Base-by-base conservation (phyloP, 768 basidiomycete genomes). In the Pleurotus tuoliensis region DNA sequence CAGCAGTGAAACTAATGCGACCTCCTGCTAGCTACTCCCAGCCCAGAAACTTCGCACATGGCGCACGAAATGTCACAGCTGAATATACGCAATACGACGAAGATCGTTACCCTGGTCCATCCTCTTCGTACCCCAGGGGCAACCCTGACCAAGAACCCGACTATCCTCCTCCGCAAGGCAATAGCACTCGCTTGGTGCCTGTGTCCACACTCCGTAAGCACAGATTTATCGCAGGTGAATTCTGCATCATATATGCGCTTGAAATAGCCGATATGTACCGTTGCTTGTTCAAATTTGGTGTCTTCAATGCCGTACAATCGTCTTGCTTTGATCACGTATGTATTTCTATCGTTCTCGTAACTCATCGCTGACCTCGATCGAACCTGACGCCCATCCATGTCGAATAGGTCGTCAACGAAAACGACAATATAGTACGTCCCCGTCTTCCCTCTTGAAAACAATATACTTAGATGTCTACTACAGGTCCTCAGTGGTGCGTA, bases 231-330 rank as follows among this genome's bases (percentile, higher is more conserved):
- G 12, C 9, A 20, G 9, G 6, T 16, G 30, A n/a, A 24, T 57
- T 41, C 27, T 37, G 51, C 50, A 25, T 48, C 58, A 57, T 47
- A 59, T 58, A 37, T n/a, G 59, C 39, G 27, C 58, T 13, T 45
- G 20, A n/a, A 45, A 7, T 61, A 96, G 95, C 92, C 50, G 90
- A 94, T 64, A 77, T 85, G 13, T 94, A 88, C 69, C 83, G 90
- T 13, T 74, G 79, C 0, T 73, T 93, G 1, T 97, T 95, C 81
- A 90, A 89, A 64, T 97, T 95, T 61, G 85, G 86, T 0, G 82
- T 88, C 3, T 98, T 98, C 77, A 98, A 98, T 67, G 86, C 88
- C 3, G 83, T 98, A 18, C 96, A 99, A 63, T 92, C 90, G 12
- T 77, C 76, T 25, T 94, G 91, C 66, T 92, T 90, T 61, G 82